Evolutionary conservation across 176 grass and related monocot species (phyloP).

Genomic region (Musa schizocarpa): DNA sequence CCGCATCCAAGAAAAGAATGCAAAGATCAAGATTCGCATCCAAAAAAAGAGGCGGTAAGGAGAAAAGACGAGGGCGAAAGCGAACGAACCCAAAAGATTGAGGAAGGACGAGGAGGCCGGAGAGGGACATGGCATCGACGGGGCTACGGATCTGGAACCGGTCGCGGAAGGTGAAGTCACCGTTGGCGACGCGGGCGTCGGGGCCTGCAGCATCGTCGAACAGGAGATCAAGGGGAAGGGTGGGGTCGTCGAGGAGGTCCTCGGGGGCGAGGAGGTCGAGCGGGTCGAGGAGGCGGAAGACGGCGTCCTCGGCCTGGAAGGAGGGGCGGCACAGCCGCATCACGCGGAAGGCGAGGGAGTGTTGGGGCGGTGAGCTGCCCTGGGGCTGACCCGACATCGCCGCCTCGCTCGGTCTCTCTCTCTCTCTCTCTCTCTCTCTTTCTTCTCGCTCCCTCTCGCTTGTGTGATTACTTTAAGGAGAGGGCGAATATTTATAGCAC

Average conservation of each 20-base stretch:
- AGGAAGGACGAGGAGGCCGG: slow-evolving; percentile 76
- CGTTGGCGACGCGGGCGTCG: slow-evolving; percentile 23
- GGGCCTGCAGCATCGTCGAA: slow-evolving; percentile 29
- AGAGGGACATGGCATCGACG: slow-evolving; percentile 70
- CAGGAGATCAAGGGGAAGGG: slow-evolving; percentile 18
- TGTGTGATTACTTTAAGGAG: no score
- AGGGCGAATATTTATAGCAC: no score
- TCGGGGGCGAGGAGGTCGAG: slow-evolving; percentile 74
- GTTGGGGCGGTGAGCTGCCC: slow-evolving; percentile 28
- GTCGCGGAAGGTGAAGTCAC: slow-evolving; percentile 85
- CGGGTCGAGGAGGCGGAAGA: slow-evolving; percentile 78
- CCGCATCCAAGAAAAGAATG: slow-evolving; percentile 5
- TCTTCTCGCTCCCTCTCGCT: no score
- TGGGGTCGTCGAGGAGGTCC: slow-evolving; percentile 55
- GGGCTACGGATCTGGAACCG: slow-evolving; percentile 73
- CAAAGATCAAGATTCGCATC: background rate
- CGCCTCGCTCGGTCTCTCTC: background rate
- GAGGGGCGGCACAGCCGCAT: slow-evolving; percentile 91
- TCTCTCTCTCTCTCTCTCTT: no score
- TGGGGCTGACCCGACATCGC: slow-evolving; percentile 17
- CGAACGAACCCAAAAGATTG: slow-evolving; percentile 71
- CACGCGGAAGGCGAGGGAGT: slow-evolving; percentile 90
- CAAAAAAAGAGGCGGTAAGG: background rate
- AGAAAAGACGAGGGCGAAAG: background rate
- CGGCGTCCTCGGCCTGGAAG: slow-evolving; percentile 60